Evolutionary conservation across 2,329 filamentous ascomycete species (phyloP).

Genomic region (Ampelomyces quisqualis): DNA sequence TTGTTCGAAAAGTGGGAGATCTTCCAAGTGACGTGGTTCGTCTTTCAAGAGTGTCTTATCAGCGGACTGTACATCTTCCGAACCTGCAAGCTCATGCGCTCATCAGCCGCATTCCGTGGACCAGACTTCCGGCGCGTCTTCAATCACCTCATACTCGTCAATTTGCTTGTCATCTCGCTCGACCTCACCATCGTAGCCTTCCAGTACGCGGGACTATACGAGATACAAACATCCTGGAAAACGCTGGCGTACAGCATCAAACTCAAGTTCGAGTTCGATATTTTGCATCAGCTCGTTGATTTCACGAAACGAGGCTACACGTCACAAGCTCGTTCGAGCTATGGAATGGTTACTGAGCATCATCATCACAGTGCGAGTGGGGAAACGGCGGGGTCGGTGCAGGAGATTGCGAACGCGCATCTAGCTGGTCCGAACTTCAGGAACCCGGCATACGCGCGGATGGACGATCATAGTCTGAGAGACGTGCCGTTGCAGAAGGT

Average conservation of each 20-base stretch:
- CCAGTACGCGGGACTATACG: constrained; percentile 38
- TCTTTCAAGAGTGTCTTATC: constrained; percentile 41
- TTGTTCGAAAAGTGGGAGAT: constrained; percentile 38
- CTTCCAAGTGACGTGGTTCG: constrained; percentile 45
- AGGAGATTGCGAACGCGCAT: background rate
- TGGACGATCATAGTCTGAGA: constrained; percentile 12
- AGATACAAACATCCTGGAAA: constrained; percentile 38
- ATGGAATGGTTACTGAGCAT: background rate
- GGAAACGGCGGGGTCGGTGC: background rate
- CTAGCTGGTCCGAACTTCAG: constrained; percentile 1
- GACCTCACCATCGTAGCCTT: constrained; percentile 45
- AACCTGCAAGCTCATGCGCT: constrained; percentile 47
- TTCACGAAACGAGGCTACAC: constrained; percentile 14
- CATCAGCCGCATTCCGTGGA: constrained; percentile 8
- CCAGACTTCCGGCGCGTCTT: constrained; percentile 17
- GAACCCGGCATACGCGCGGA: constrained; percentile 13
- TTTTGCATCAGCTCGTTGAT: constrained; percentile 47
- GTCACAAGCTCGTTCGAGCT: too few relatives aligned
- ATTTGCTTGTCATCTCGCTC: constrained; percentile 43
- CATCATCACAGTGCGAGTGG: background rate
- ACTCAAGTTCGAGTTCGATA: constrained; percentile 56
- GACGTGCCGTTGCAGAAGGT: constrained; percentile 9
- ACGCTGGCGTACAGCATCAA: constrained; percentile 47
- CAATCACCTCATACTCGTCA: constrained; percentile 41
- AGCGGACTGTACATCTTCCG: constrained; percentile 53